These are phyloP conservation scores for Millerozyma acaciae DNA, from an alignment of 805 yeast species.

Conservation along the genomic window DNA sequence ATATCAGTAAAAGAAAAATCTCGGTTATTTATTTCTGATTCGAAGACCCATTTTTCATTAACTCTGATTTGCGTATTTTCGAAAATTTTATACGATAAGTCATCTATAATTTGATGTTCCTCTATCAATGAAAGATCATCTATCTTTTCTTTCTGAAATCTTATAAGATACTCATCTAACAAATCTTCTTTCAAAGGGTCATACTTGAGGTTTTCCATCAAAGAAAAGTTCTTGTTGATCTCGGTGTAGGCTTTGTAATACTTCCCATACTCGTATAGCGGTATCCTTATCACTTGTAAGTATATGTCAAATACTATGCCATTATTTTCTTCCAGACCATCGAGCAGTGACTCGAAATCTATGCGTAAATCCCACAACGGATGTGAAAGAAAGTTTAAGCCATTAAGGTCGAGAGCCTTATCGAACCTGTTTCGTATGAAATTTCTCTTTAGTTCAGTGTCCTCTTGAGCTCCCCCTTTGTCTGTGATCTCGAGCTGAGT, in stretches of 20 bases:
- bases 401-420: conserved; percentile 50
- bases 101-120: conserved; percentile 39
- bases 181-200: conserved; percentile 1
- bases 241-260: conserved; percentile 55
- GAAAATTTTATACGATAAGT: conserved; percentile 42
- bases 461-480: conserved; percentile 17
- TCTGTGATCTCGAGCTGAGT: conserved; percentile 24
- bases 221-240: conserved; percentile 28
- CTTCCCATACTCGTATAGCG: conserved; percentile 82
- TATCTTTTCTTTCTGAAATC: conserved; percentile 17
- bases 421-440: conserved; percentile 42
- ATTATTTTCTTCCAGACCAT: conserved; percentile 15
- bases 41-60: conserved; percentile 65
- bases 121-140: conserved; percentile 34
- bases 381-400: conserved; percentile 73
- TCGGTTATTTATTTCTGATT: conserved; percentile 55
- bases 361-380: conserved; percentile 78
- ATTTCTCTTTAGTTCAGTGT: conserved; percentile 11
- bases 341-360: conserved; percentile 48
- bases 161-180: conserved; percentile 15
- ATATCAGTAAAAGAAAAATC: conserved; percentile 46
- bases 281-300: conserved; percentile 49
- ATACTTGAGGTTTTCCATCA: conserved; percentile 21
- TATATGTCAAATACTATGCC: conserved; percentile 40
- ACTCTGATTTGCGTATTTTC: conserved; percentile 49